Evolutionary conservation across 2,329 filamentous ascomycete species (phyloP).

Genomic region (Calonectria pteridis): DNA sequence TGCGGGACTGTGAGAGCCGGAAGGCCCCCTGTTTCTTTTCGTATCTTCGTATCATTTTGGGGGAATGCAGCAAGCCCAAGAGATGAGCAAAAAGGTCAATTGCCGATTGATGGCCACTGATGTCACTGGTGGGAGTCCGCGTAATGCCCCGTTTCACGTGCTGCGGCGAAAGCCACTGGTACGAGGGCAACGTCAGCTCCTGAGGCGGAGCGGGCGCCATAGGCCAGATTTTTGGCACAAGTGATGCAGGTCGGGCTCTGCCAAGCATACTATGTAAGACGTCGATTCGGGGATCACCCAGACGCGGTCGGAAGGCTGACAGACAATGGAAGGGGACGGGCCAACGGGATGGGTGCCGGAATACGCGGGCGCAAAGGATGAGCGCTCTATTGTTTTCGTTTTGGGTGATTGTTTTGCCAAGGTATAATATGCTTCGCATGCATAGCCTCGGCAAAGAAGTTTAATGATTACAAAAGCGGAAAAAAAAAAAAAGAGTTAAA

Average conservation of each 20-base stretch:
- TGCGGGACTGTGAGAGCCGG: neutral
- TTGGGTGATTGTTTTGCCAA: neutral
- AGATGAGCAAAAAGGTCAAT: conserved; percentile 7
- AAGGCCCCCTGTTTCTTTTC: conserved; percentile 1
- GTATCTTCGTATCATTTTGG: conserved; percentile 1
- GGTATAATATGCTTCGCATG: neutral
- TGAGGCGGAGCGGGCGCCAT: conserved; percentile 33
- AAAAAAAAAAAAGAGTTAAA: neutral
- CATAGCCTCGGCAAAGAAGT: neutral
- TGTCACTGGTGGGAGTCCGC: conserved; percentile 1
- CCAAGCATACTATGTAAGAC: neutral
- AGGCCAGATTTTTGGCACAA: neutral
- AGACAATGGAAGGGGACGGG: neutral
- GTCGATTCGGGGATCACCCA: neutral
- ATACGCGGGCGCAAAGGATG: neutral
- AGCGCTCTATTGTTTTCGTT: neutral
- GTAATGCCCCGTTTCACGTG: conserved; percentile 12
- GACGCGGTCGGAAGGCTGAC: neutral
- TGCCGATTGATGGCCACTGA: neutral
- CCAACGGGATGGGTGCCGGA: neutral
- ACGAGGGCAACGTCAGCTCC: conserved; percentile 29
- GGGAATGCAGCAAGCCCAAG: neutral
- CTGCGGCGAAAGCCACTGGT: conserved; percentile 5
- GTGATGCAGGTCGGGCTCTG: neutral
- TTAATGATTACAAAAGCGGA: neutral